Base-by-base conservation (phyloP, 2,329 filamentous ascomycete genomes). In the Lachnellula occidentalis region DNA sequence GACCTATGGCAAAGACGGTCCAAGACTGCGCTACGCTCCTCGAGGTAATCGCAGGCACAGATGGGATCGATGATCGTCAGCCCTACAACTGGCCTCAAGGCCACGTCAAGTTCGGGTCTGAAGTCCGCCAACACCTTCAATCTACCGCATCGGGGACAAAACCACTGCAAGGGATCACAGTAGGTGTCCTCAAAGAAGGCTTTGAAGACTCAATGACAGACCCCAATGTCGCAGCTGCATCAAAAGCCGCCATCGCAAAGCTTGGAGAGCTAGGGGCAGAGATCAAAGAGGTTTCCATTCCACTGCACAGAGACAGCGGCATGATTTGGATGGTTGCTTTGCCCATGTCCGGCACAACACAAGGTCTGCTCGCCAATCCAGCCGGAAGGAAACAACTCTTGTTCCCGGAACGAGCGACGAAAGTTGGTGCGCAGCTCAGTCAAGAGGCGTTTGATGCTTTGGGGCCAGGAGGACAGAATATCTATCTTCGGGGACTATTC, bases 401-500 rank as follows among this genome's bases (percentile, higher is more conserved):
- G 1, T 63, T 60, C 45, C 59, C 60, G 0, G 56, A 62, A 7
- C 56, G 61, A 2, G 41, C 55, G 22, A 36, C 31, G 6, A 21
- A 48, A 22, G 52, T 61, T 6, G 71, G 73, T 12, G 71, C 80
- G 63, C 73, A 74, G 1, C 74, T 78, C n/a, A 72, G 81, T 34
- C 78, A 82, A 56, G 64, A 70, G 5, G 70, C 74, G 3, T 83
- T 80, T 64, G 72, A 78, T 39, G 74, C 77, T 36, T 36, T 78
- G 1, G 79, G 78, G 61, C 75, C 72, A 14, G 75, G 76, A 0
- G 80, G 78, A 0, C 80, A 79, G 57, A 81, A 81, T 58, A 78
- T 78, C 4, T 74, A 78, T 46, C 73, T 80, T 47, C 79, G 79
- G 48, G 78, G 77, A 0, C 61, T 76, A 0, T 80, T 79, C 49